Evolutionary conservation across 345 rosid species (phyloP).

Genomic region (Salix viminalis): DNA sequence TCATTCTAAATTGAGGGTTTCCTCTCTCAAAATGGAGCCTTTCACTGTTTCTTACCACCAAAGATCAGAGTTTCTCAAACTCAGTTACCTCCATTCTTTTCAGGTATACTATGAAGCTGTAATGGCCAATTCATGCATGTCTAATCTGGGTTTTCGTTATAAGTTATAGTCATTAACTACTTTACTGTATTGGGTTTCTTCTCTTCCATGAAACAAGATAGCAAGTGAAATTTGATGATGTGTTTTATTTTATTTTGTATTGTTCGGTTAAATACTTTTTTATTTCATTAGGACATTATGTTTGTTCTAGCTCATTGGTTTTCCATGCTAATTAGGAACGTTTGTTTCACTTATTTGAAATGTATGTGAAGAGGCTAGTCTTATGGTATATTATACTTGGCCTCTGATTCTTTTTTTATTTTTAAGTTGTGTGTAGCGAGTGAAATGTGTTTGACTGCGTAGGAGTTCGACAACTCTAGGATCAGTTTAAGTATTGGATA

Average conservation of each 20-base stretch:
- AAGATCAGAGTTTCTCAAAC: slow-evolving; percentile 21
- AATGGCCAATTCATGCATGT: background rate
- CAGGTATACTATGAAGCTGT: slow-evolving; percentile 33
- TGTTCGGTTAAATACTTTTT: background rate
- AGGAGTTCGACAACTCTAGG: background rate
- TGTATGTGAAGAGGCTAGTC: no score
- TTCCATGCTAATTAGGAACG: background rate
- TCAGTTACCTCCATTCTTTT: slow-evolving; percentile 41
- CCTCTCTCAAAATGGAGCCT: slow-evolving; percentile 22
- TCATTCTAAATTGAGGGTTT: slow-evolving; percentile 13
- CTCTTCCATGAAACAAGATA: background rate
- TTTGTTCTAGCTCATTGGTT: background rate
- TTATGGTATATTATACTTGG: background rate
- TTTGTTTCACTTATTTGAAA: background rate
- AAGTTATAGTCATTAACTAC: background rate
- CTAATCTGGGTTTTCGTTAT: background rate
- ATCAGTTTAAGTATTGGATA: background rate
- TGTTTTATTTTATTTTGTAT: background rate
- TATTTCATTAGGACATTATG: background rate
- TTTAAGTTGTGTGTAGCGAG: background rate
- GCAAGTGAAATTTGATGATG: background rate
- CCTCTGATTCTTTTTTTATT: background rate
- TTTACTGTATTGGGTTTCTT: background rate
- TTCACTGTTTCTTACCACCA: slow-evolving; percentile 22
- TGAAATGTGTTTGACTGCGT: background rate